These are phyloP conservation scores for Penicillium concentricum DNA, from an alignment of 2,329 filamentous ascomycete species.

Conservation along the genomic window DNA sequence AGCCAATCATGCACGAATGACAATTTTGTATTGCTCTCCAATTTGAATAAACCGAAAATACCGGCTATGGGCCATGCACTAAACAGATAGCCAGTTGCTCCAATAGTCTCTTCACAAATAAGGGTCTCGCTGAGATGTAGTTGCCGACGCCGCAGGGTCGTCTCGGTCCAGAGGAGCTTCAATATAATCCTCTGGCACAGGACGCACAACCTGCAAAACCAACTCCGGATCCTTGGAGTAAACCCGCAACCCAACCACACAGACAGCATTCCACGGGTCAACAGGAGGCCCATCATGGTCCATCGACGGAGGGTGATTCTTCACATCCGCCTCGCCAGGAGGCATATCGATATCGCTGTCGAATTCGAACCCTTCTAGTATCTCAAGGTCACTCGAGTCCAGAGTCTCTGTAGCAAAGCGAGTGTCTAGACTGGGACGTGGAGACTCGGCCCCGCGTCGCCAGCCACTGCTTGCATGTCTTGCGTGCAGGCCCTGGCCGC, in stretches of 20 bases:
- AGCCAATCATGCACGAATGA: not conserved
- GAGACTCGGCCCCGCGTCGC: conserved; percentile 16
- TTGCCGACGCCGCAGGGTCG: conserved; percentile 38
- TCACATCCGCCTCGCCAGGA: conserved; percentile 24
- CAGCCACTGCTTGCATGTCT: conserved; percentile 12
- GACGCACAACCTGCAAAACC: conserved; percentile 53
- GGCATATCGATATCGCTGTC: conserved; percentile 46
- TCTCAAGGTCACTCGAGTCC: conserved; percentile 33
- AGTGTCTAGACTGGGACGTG: conserved; percentile 27
- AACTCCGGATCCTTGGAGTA: conserved; percentile 54
- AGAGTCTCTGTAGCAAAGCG: conserved; percentile 22
- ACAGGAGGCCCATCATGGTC: conserved; percentile 8
- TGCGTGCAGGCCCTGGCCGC: conserved; percentile 24
- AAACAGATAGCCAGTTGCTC: not conserved
- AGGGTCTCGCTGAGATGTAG: conserved; percentile 5
- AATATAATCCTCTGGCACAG: conserved; percentile 38
- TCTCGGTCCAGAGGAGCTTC: conserved; percentile 47
- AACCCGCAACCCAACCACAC: conserved; percentile 59
- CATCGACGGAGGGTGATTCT: not conserved
- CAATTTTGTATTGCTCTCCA: not conserved
- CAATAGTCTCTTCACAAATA: conserved; percentile 23
- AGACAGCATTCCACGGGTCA: conserved; percentile 61
- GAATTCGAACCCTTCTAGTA: conserved; percentile 43
- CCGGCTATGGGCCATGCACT: not conserved
- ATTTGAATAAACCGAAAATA: not conserved